Base-by-base conservation (phyloP, 371 early-diverging fungal species). In the Syncephalastrum contaminatum region DNA sequence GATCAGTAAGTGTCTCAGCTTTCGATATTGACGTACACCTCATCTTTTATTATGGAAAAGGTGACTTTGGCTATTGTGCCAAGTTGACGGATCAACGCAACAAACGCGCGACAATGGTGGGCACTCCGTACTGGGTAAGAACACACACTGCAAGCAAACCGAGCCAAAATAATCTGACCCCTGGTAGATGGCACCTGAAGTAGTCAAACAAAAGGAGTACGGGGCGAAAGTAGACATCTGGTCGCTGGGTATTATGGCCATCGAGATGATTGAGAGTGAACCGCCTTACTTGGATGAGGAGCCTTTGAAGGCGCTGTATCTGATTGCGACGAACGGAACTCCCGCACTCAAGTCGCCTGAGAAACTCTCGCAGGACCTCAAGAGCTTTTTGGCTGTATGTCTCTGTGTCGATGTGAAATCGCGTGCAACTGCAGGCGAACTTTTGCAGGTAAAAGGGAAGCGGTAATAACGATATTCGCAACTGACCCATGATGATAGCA, bases 261-360 rank as follows among this genome's bases (percentile, higher is more conserved):
- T 97, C 64, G 98, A 99, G 75, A 94, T 99, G 94, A 86, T 97
- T 62, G 96, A 97, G 69, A 93, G 93, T 51, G 96, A 95, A 73
- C 97, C 97, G 22, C 99, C 99, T 39, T 99, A 97, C 68, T 72
- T 96, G 66, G 93, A 96, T 53, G 97, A 95, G 71, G 92, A 95
- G 60, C 92, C 95, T 16, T 74, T 97, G 51, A 93, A 93, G 78
- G 98, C 98, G 1, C 78, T 97, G 36, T 97, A 96, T 67, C 70
- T 97, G 56, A 96, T 96, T 70, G 95, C 97, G 10, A 97, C 97
- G 27, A 95, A 97, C 65, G 99, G 99, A 40, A 98, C 96, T 1
- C 98, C 98, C 2, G 89, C 91, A 5, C 73, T 98, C 24, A 92
- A 93, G 75, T 66, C 84, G 45, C 96, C 99, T 13, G 93, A 92